Evolutionary conservation across 352 stramenopile species (phyloP).

Genomic region (Phytopythium kandeliae): DNA sequence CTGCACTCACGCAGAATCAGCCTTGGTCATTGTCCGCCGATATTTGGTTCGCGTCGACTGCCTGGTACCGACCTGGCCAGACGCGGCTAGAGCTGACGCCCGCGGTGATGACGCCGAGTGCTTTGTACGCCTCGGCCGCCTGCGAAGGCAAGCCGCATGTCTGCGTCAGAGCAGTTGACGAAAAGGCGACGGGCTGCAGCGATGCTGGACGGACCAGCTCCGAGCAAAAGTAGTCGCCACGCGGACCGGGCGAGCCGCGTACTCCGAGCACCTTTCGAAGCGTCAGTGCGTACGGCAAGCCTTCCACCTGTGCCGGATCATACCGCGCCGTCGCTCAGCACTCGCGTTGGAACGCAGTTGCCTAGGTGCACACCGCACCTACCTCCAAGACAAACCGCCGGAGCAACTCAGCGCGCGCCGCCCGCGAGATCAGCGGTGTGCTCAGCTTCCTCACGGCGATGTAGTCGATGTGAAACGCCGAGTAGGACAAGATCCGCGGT

Average conservation of each 20-base stretch:
- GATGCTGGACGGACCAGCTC: conserved; percentile 57
- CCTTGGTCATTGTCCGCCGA: background rate
- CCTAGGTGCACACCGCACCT: background rate
- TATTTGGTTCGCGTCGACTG: too few species aligned
- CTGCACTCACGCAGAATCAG: conserved; percentile 7
- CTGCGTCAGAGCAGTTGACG: too few species aligned
- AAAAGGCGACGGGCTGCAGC: too few species aligned
- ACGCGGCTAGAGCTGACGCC: conserved; percentile 38
- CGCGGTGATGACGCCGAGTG: conserved; percentile 35
- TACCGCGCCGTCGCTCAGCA: too few species aligned
- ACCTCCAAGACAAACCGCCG: conserved; percentile 34
- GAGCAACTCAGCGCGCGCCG: conserved; percentile 42
- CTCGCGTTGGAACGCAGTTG: too few species aligned
- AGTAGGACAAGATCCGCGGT: conserved; percentile 19
- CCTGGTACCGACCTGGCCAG: conserved; percentile 40
- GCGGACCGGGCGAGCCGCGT: conserved; percentile 7
- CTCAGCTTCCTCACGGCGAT: conserved; percentile 40
- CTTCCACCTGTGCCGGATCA: conserved; percentile 22
- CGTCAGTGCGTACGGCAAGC: conserved; percentile 45
- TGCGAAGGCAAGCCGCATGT: conserved; percentile 10
- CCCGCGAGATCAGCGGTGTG: conserved; percentile 40
- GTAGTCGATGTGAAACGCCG: conserved; percentile 36
- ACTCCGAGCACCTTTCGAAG: conserved; percentile 40
- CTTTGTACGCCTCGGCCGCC: conserved; percentile 51
- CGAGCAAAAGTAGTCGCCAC: conserved; percentile 53